phyloP scores from a whole-genome alignment of 1,139 yeast species.

The Magnusiomyces sp. region DNA sequence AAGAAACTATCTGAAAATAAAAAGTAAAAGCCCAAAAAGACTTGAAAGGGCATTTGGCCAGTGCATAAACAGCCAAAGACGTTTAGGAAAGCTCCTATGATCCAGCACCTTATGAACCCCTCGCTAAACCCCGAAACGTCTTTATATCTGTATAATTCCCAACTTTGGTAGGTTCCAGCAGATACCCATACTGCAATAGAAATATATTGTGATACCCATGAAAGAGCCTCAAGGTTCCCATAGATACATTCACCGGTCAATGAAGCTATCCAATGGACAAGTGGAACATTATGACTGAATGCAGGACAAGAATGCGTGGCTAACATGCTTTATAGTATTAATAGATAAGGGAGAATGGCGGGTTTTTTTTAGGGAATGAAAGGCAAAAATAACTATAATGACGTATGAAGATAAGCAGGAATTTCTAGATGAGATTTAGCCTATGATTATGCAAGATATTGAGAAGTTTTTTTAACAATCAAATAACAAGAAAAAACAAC shows the following conservation, averaged over 20 bases:
- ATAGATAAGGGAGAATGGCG: too few species aligned
- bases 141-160: constrained; percentile 21
- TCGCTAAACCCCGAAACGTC: constrained; percentile 30
- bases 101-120: constrained; percentile 26
- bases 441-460: too few species aligned
- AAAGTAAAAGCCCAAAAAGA: constrained; percentile 23
- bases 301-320: too few species aligned
- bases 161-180: constrained; percentile 29
- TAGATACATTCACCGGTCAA: constrained; percentile 18
- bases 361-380: too few species aligned
- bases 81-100: constrained; percentile 28
- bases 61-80: constrained; percentile 28
- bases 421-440: too few species aligned
- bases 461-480: too few species aligned
- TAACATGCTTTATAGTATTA: too few species aligned
- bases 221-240: constrained; percentile 19
- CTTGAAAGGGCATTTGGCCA: constrained; percentile 29
- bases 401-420: too few species aligned
- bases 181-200: constrained; percentile 27
- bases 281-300: too few species aligned
- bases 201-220: constrained; percentile 21
- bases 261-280: constrained; percentile 16
- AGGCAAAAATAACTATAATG: too few species aligned
- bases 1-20: constrained; percentile 23
- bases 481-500: too few species aligned